Conservation (phyloP, 495 filamentous ascomycete genomes). For the Neurospora sp. region DNA sequence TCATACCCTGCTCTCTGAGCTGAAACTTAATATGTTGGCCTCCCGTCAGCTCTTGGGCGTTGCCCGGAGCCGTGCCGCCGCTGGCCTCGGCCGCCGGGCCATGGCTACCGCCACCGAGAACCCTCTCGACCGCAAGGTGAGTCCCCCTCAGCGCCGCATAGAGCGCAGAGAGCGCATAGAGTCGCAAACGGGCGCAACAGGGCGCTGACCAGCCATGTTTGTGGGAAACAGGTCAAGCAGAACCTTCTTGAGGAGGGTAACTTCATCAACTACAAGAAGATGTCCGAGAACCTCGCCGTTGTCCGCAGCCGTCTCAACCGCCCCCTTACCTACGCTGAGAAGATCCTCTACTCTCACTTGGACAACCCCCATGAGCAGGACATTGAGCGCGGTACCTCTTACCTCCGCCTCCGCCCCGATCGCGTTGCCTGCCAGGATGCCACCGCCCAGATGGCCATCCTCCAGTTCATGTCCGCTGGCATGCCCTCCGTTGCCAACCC, state of each 20-base stretch:
- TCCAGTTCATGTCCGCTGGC: conserved; percentile 98
- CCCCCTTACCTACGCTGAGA: conserved; percentile 92
- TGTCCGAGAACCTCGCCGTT: conserved; percentile 91
- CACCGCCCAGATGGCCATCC: conserved; percentile 98
- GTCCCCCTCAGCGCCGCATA: conserved; percentile 1
- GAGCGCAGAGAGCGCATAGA: neutral
- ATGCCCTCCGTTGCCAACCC: conserved; percentile 92
- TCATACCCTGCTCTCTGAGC: conserved; percentile 12
- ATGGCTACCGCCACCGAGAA: conserved; percentile 46
- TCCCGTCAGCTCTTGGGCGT: conserved; percentile 44
- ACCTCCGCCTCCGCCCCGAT: conserved; percentile 92
- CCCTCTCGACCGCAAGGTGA: conserved; percentile 44
- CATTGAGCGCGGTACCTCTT: conserved; percentile 88
- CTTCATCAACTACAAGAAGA: conserved; percentile 74
- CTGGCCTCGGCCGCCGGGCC: conserved; percentile 39
- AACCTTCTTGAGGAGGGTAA: conserved; percentile 48
- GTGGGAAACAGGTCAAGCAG: conserved; percentile 35
- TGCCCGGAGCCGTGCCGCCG: conserved; percentile 39
- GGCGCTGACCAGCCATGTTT: conserved; percentile 10
- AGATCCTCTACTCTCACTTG: conserved; percentile 97
- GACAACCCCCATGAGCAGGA: conserved; percentile 95
- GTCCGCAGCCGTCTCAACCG: conserved; percentile 82
- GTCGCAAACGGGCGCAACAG: neutral
- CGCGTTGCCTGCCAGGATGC: conserved; percentile 99
- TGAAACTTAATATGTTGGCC: conserved; percentile 42